A percentile compares a stretch with the other conserved stretches of the same genome.
Evolutionary conservation across 1,284 basidiomycete genomes (phyloP).

Genomic region (Phylloboletellus chloephorus): DNA sequence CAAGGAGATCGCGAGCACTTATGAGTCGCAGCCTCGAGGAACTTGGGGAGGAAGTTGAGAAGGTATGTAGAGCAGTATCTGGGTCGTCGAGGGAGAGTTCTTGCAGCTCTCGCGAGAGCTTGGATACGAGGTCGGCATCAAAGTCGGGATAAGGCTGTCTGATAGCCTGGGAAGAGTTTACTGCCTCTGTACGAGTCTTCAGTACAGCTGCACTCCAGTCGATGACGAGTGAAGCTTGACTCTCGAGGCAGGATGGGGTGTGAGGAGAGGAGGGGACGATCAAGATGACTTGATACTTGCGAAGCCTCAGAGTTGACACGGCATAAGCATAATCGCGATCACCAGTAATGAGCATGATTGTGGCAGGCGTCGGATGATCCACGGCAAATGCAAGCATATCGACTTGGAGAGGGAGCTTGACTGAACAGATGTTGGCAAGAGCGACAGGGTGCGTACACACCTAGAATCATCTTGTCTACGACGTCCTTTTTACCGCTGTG

Average conservation of each 20-base stretch:
- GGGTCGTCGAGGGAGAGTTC: constrained; percentile 15
- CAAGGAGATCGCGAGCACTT: constrained; percentile 25
- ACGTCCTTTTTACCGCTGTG: constrained; percentile 50
- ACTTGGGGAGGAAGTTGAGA: constrained; percentile 3
- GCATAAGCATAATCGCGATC: constrained; percentile 47
- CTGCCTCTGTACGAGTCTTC: constrained; percentile 24
- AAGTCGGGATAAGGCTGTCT: constrained; percentile 27
- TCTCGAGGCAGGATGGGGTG: constrained; percentile 43
- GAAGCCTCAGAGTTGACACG: constrained; percentile 37
- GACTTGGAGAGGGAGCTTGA: constrained; percentile 27
- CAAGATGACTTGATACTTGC: constrained; percentile 40
- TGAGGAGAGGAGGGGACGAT: constrained; percentile 35
- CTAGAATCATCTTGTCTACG: constrained; percentile 38
- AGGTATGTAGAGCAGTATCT: constrained; percentile 2
- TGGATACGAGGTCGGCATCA: constrained; percentile 21
- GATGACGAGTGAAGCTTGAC: constrained; percentile 49
- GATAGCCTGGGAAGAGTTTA: constrained; percentile 11
- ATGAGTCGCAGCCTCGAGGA: constrained; percentile 15
- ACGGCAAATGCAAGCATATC: constrained; percentile 46
- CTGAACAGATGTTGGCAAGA: constrained; percentile 10
- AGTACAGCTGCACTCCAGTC: constrained; percentile 48
- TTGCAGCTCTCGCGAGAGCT: constrained; percentile 22
- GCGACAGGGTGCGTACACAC: constrained; percentile 18
- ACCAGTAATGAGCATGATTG: constrained; percentile 42
- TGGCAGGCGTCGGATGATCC: constrained; percentile 42